Percentiles rank a stretch among this genome's conserved stretches.
phyloP scores from a whole-genome alignment of 345 rosid genomes.

The Brassica cretica region DNA sequence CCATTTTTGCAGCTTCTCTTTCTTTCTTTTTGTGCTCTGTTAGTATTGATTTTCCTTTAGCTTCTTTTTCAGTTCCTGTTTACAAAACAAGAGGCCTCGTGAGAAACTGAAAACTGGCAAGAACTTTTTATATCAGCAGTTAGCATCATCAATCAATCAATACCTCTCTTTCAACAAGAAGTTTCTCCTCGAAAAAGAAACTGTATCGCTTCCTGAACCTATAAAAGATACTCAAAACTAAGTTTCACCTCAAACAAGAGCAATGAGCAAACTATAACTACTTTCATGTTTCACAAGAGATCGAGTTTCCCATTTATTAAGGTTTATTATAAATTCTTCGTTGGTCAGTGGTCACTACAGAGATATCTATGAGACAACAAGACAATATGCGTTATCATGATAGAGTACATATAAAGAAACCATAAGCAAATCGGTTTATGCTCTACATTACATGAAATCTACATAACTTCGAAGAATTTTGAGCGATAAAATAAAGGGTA shows the following conservation, averaged over 20 bases:
- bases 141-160: background rate
- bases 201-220: constrained; percentile 79
- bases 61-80: constrained; percentile 52
- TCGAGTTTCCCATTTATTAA: no score
- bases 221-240: constrained; percentile 23
- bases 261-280: background rate
- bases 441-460: background rate
- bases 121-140: background rate
- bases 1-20: constrained; percentile 83
- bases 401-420: background rate
- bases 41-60: constrained; percentile 56
- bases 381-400: background rate
- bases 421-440: background rate
- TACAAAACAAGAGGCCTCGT: background rate
- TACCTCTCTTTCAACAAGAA: constrained; percentile 54
- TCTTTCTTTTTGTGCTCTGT: constrained; percentile 83
- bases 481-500: background rate
- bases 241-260: constrained; percentile 3
- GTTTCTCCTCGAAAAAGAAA: constrained; percentile 64
- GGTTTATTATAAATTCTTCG: background rate
- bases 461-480: background rate
- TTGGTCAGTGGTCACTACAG: background rate
- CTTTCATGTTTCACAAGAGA: no score
- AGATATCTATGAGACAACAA: background rate
- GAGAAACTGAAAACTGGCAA: background rate